phyloP scores from a whole-genome alignment of 106 monocot genomes.

The Acanthochlamys bracteata region DNA sequence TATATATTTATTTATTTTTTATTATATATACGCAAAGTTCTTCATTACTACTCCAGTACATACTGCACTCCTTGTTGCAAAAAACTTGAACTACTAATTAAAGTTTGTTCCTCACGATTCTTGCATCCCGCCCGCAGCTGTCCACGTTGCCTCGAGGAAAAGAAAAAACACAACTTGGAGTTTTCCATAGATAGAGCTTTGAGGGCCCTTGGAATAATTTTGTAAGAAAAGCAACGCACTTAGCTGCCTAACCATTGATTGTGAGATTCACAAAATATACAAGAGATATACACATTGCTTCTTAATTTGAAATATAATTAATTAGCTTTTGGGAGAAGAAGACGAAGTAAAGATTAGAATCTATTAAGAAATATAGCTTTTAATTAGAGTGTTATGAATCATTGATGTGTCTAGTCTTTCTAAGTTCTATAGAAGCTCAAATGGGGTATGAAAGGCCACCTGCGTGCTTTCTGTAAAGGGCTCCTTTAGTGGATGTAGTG shows the following conservation, averaged over 20 bases:
- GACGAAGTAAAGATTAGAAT: neutral
- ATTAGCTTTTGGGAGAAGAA: neutral
- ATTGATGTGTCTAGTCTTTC: neutral
- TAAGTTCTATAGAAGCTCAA: conserved; percentile 1
- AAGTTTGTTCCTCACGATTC: too few relatives aligned
- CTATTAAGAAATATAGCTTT: neutral
- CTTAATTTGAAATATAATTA: neutral
- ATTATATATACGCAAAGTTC: too few relatives aligned
- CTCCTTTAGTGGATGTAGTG: neutral
- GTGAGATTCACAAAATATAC: neutral
- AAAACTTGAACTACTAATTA: too few relatives aligned
- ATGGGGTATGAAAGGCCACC: conserved; percentile 7
- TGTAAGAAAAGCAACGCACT: too few relatives aligned
- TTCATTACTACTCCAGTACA: too few relatives aligned
- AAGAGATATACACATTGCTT: neutral
- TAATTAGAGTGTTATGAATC: neutral
- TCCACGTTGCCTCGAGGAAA: too few relatives aligned
- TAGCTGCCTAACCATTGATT: neutral
- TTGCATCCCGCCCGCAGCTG: too few relatives aligned
- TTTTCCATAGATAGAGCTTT: too few relatives aligned
- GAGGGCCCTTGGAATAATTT: too few relatives aligned
- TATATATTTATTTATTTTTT: too few relatives aligned
- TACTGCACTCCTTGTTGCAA: too few relatives aligned
- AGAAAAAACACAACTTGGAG: too few relatives aligned
- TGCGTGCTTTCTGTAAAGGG: conserved; percentile 2